Conservation (phyloP, 805 yeast species). For the Pichia sporocuriosa region DNA sequence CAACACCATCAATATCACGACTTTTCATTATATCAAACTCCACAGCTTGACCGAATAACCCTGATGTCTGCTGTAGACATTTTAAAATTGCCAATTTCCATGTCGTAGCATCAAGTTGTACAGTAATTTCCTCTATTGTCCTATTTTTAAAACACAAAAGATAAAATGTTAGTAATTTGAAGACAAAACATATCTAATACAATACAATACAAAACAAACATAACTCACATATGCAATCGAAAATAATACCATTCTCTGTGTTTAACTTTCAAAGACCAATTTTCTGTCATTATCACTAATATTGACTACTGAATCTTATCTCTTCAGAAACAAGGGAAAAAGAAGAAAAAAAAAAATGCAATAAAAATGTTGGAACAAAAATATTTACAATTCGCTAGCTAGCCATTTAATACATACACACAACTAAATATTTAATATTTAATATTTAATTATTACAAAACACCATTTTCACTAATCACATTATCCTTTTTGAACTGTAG, state of each 20-base stretch:
- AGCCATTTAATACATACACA: too few relatives aligned
- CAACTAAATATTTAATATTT: too few relatives aligned
- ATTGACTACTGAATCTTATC: too few relatives aligned
- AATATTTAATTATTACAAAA: background rate
- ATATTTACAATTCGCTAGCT: background rate
- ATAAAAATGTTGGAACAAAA: background rate
- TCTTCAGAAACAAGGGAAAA: too few relatives aligned
- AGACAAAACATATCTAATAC: too few relatives aligned
- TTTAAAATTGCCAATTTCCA: constrained; percentile 23
- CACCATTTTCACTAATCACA: constrained; percentile 1
- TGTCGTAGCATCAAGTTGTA: constrained; percentile 15
- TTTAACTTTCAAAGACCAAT: constrained; percentile 6
- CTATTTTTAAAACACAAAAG: too few relatives aligned
- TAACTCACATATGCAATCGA: constrained; percentile 15
- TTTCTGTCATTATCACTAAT: background rate
- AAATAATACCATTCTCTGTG: constrained; percentile 16
- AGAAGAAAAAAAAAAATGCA: too few relatives aligned
- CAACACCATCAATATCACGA: background rate
- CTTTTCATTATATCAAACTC: constrained; percentile 21
- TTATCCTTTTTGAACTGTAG: background rate
- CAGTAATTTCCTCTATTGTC: background rate
- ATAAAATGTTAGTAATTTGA: too few relatives aligned
- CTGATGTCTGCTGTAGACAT: constrained; percentile 21
- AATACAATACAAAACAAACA: too few relatives aligned
- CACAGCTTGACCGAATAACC: constrained; percentile 23